Conservation (phyloP, 225 moss, liverwort and hornwort genomes). For the Marchantia polymorpha region DNA sequence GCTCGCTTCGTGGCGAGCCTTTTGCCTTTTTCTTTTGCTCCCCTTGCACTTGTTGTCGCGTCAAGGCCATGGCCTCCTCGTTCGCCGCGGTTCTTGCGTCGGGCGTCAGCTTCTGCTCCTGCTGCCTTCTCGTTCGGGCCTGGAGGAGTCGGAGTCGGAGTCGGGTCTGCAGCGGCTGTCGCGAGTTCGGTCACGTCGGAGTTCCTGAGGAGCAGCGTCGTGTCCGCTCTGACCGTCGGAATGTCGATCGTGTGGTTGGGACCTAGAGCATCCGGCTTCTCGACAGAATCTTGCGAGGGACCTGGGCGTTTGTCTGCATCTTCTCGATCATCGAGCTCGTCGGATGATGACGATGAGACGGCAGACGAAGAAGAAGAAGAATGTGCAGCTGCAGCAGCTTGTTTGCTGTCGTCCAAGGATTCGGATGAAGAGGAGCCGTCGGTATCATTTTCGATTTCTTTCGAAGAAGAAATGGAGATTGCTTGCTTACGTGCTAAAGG, state of each 20-base stretch:
- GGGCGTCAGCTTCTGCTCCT: not conserved
- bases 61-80: not conserved
- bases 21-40: not conserved
- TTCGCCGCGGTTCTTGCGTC: not conserved
- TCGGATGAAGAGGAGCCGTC: not conserved
- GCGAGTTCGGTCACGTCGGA: not conserved
- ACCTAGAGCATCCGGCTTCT: not conserved
- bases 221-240: not conserved
- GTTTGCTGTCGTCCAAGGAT: not conserved
- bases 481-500: not conserved
- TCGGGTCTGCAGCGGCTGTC: not conserved
- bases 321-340: not conserved
- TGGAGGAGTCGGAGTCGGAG: not conserved
- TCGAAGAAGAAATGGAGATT: constrained; percentile 9
- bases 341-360: not conserved
- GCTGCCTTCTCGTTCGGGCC: not conserved
- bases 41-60: not conserved
- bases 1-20: too few relatives aligned
- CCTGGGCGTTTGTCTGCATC: not conserved
- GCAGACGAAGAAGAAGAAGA: not conserved
- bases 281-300: not conserved
- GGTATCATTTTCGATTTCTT: not conserved
- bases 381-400: not conserved
- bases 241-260: not conserved
- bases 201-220: too few relatives aligned